phyloP scores from a whole-genome alignment of 2,329 filamentous ascomycete species.

The Pseudogymnoascus sp. region DNA sequence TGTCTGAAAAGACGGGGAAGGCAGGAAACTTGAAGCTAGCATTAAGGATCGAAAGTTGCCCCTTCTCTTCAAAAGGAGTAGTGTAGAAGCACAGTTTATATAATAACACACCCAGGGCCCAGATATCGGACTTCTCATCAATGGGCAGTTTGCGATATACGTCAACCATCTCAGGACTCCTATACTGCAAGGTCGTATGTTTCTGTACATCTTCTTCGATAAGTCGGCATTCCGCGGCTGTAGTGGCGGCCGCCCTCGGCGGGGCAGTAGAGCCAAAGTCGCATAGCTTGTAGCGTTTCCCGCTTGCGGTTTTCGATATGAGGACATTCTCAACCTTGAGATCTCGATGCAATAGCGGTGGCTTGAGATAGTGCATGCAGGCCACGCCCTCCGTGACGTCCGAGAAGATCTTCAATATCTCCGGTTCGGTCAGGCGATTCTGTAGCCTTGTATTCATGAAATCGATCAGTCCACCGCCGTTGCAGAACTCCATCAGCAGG shows the following conservation, averaged over 20 bases:
- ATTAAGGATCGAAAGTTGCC: conserved; percentile 94
- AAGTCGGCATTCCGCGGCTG: conserved; percentile 78
- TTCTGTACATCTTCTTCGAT: conserved; percentile 97
- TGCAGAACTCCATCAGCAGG: conserved; percentile 94
- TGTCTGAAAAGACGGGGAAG: conserved; percentile 84
- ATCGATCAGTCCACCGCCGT: conserved; percentile 91
- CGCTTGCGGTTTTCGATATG: conserved; percentile 56
- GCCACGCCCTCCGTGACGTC: conserved; percentile 95
- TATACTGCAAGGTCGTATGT: conserved; percentile 94
- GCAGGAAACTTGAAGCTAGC: conserved; percentile 87
- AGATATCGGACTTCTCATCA: conserved; percentile 98
- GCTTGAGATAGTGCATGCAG: conserved; percentile 98
- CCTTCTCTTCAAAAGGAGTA: conserved; percentile 95
- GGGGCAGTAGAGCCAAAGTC: conserved; percentile 92
- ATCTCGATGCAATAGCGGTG: conserved; percentile 84
- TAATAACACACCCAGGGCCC: conserved; percentile 83
- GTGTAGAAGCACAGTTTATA: conserved; percentile 99
- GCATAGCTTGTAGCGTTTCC: conserved; percentile 84
- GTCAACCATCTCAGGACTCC: conserved; percentile 97
- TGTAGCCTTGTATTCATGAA: conserved; percentile 99
- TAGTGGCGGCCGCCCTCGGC: conserved; percentile 76
- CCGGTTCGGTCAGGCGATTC: conserved; percentile 91
- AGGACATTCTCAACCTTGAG: conserved; percentile 97
- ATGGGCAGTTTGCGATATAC: conserved; percentile 95
- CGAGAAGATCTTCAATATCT: conserved; percentile 94